phyloP scores from a whole-genome alignment of 257 asterid species.

The Nemophila menziesii region DNA sequence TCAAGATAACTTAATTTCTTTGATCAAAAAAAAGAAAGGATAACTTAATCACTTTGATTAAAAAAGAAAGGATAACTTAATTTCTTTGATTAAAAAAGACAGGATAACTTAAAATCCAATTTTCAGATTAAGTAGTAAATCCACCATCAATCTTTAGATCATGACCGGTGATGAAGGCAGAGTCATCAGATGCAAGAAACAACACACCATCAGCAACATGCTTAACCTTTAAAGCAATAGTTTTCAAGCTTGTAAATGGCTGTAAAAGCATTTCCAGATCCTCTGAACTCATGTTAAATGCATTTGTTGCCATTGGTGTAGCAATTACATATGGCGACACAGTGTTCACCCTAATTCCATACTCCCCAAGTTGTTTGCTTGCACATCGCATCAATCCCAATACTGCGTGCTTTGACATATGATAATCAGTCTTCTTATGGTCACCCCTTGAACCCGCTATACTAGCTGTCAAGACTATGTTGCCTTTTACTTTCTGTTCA shows the following conservation, averaged over 20 bases:
- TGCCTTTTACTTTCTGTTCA: constrained; percentile 11
- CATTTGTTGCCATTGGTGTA: constrained; percentile 13
- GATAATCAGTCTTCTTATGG: constrained; percentile 12
- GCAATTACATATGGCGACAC: constrained; percentile 23
- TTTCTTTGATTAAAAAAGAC: too few relatives aligned
- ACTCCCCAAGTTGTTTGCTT: constrained; percentile 17
- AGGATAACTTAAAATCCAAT: too few relatives aligned
- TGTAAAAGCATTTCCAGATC: constrained; percentile 11
- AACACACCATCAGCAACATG: constrained; percentile 23
- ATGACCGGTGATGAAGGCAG: constrained; percentile 23
- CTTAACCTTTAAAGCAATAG: constrained; percentile 5
- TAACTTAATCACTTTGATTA: too few relatives aligned
- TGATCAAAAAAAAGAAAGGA: too few relatives aligned
- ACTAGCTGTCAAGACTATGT: constrained; percentile 17
- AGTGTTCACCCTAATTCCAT: constrained; percentile 34
- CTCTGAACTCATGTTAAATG: neutral
- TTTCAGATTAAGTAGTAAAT: constrained; percentile 1
- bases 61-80: too few relatives aligned
- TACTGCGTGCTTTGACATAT: constrained; percentile 29
- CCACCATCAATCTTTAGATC: constrained; percentile 29
- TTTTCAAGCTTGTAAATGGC: constrained; percentile 19
- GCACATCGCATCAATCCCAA: constrained; percentile 34
- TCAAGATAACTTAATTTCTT: too few relatives aligned
- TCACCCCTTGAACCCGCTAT: constrained; percentile 14
- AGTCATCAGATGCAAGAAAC: constrained; percentile 25